Percentiles rank a stretch among this genome's conserved stretches.
Evolutionary conservation across 495 filamentous ascomycete genomes (phyloP).

Genomic region (Daldinia caldariorum): DNA sequence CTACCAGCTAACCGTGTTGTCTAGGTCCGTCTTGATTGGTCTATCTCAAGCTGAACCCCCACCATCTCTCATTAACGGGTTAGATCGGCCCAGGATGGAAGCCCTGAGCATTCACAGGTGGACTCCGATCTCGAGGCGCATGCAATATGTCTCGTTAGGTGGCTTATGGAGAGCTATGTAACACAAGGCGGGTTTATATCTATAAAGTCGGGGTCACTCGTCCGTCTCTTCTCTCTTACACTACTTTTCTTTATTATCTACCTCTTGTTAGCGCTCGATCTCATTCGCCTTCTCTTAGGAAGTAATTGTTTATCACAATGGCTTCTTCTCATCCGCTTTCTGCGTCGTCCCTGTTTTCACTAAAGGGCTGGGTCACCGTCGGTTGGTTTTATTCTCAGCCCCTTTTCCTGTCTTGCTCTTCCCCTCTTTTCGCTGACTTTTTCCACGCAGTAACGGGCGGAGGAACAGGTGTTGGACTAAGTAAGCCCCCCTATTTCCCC

Average conservation of each 20-base stretch:
- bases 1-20: too few species aligned
- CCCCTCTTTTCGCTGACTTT: conserved; percentile 30
- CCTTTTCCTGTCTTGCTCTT: too few species aligned
- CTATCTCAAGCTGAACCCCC: not conserved
- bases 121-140: conserved; percentile 4
- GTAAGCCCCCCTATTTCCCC: too few species aligned
- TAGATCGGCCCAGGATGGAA: conserved; percentile 7
- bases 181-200: too few species aligned
- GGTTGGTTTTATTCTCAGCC: conserved; percentile 37
- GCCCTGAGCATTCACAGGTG: conserved; percentile 15
- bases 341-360: conserved; percentile 40
- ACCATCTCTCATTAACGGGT: conserved; percentile 4
- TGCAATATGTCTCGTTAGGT: conserved; percentile 15
- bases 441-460: conserved; percentile 62
- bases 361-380: conserved; percentile 43
- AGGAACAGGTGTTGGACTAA: conserved; percentile 66
- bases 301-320: conserved; percentile 21
- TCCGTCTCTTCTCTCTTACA: not conserved
- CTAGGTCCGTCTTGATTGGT: conserved; percentile 13
- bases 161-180: not conserved
- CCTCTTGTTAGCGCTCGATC: not conserved
- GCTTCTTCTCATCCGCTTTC: conserved; percentile 45
- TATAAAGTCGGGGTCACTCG: conserved; percentile 29
- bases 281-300: not conserved
- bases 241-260: not conserved